A percentile compares a stretch with the other conserved stretches of the same genome.
Evolutionary conservation across 257 asterid species (phyloP).

Genomic region (Forsythia viridissima): DNA sequence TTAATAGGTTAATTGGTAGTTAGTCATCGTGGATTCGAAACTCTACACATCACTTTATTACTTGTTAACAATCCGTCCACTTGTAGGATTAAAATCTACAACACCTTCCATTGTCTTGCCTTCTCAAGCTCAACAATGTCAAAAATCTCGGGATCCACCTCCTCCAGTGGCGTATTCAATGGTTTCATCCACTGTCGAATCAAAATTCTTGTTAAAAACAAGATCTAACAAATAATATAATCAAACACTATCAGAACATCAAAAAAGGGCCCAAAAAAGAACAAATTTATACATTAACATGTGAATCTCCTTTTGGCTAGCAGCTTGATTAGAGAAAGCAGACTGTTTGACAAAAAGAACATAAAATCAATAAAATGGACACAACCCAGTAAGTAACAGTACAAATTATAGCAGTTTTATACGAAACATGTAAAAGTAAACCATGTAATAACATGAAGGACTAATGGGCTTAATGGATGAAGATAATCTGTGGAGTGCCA

Average conservation of each 20-base stretch:
- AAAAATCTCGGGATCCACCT: conserved; percentile 82
- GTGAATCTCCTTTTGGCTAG: conserved; percentile 47
- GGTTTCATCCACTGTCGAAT: conserved; percentile 73
- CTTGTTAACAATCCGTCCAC: too few relatives aligned
- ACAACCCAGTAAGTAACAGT: not conserved
- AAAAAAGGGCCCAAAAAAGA: not conserved
- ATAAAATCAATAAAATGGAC: not conserved
- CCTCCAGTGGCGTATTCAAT: conserved; percentile 72
- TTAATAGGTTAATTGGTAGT: too few relatives aligned
- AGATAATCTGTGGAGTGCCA: conserved; percentile 73
- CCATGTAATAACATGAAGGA: conserved; percentile 54
- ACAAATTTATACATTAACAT: conserved; percentile 48
- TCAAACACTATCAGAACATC: not conserved
- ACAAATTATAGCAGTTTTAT: not conserved
- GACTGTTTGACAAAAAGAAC: conserved; percentile 44
- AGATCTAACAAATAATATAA: conserved; percentile 31
- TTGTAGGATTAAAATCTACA: not conserved
- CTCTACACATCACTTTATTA: too few relatives aligned
- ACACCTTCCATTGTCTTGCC: conserved; percentile 97
- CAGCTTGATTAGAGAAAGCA: conserved; percentile 59
- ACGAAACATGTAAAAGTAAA: not conserved
- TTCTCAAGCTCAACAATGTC: conserved; percentile 92
- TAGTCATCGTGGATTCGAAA: too few relatives aligned
- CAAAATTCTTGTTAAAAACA: conserved; percentile 15
- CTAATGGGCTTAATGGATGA: conserved; percentile 34